Percentiles rank a stretch among this genome's conserved stretches.
Evolutionary conservation across 2,329 filamentous ascomycete species (phyloP).

Genomic region (Pleoardoris graminearum): DNA sequence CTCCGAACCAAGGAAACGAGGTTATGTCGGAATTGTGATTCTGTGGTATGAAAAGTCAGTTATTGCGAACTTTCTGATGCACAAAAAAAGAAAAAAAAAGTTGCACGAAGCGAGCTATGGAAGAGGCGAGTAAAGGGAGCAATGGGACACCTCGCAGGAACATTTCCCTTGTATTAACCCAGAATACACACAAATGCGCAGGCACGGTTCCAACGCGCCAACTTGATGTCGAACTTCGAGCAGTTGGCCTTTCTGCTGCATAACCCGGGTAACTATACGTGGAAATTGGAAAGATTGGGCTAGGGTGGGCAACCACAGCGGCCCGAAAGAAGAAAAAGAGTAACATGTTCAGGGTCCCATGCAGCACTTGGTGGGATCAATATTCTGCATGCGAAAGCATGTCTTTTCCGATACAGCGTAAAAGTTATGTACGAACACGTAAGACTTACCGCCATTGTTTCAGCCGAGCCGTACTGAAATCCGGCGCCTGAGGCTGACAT

Average conservation of each 20-base stretch:
- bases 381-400: slow-evolving; percentile 12
- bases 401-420: slow-evolving; percentile 1
- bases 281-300: too few relatives aligned
- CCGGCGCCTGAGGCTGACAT: slow-evolving; percentile 14
- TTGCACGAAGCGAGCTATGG: not conserved
- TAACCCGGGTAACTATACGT: too few relatives aligned
- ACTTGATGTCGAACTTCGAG: not conserved
- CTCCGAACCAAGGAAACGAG: not conserved
- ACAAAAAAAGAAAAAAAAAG: not conserved
- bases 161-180: too few relatives aligned
- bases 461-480: slow-evolving; percentile 23
- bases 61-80: not conserved
- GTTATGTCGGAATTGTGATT: not conserved
- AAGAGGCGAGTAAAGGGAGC: not conserved
- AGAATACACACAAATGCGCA: too few relatives aligned
- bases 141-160: too few relatives aligned
- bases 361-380: too few relatives aligned
- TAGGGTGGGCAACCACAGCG: too few relatives aligned
- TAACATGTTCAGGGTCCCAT: too few relatives aligned
- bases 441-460: not conserved
- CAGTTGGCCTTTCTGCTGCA: too few relatives aligned
- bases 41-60: not conserved
- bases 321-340: too few relatives aligned
- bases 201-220: too few relatives aligned
- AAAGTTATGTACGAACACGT: not conserved